Conservation (phyloP, 768 basidiomycete genomes). For the Tricholoma bakamatsutake region DNA sequence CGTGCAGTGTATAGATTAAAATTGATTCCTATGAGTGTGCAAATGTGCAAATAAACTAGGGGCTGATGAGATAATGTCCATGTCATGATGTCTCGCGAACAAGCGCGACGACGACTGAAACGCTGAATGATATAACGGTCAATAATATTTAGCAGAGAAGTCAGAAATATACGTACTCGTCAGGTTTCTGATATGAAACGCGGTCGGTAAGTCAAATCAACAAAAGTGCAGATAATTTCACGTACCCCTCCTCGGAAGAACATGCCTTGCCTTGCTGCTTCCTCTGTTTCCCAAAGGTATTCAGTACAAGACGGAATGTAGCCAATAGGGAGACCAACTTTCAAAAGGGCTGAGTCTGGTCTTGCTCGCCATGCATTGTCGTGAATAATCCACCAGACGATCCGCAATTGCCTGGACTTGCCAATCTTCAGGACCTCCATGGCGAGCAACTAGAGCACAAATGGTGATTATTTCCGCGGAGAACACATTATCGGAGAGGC, state of each 20-base stretch:
- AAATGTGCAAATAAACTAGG: constrained; percentile 8
- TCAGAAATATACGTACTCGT: constrained; percentile 53
- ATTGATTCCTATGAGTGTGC: constrained; percentile 8
- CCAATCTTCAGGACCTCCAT: constrained; percentile 48
- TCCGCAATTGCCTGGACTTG: constrained; percentile 71
- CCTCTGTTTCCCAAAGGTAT: constrained; percentile 31
- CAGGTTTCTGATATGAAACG: constrained; percentile 53
- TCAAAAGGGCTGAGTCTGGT: constrained; percentile 70
- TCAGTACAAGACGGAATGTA: background rate
- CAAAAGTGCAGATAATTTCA: constrained; percentile 15
- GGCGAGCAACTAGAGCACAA: constrained; percentile 57
- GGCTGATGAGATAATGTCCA: constrained; percentile 2
- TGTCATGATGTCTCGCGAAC: constrained; percentile 55
- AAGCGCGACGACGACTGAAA: constrained; percentile 64
- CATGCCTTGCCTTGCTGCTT: constrained; percentile 61
- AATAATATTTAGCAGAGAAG: background rate
- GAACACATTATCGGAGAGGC: constrained; percentile 58
- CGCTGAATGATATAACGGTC: constrained; percentile 34
- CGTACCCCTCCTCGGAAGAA: constrained; percentile 70
- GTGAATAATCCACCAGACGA: constrained; percentile 63
- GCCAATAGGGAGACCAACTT: constrained; percentile 34
- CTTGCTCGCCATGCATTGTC: constrained; percentile 62
- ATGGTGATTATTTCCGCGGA: constrained; percentile 65
- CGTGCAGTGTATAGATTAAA: constrained; percentile 2
- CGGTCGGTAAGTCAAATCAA: constrained; percentile 8